Conservation (phyloP, 164 flowering plant genomes). For the Umbilicus rupestris region DNA sequence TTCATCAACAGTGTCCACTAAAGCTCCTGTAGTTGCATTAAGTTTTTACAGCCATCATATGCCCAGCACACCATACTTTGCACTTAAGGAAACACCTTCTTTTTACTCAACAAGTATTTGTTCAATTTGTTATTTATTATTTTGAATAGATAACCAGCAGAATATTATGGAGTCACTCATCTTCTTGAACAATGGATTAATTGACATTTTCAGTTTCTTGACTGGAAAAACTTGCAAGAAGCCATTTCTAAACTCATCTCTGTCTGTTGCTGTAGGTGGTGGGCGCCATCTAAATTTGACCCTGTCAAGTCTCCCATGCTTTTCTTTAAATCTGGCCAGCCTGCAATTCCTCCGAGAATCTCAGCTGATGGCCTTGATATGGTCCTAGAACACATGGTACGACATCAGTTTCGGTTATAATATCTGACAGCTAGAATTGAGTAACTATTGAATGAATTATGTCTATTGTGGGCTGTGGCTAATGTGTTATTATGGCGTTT, state of each 20-base stretch:
- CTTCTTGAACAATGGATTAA: background rate
- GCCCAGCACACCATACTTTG: background rate
- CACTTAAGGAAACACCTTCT: background rate
- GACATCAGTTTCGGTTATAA: background rate
- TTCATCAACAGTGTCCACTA: background rate
- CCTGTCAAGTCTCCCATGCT: slow-evolving; percentile 90
- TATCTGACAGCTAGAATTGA: background rate
- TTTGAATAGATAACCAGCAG: background rate
- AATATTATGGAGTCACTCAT: background rate
- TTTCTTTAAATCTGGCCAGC: slow-evolving; percentile 69
- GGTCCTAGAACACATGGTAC: slow-evolving; percentile 80
- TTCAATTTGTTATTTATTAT: background rate
- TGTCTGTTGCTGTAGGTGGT: slow-evolving; percentile 56
- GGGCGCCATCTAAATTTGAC: slow-evolving; percentile 96
- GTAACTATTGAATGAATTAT: background rate
- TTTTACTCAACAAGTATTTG: background rate
- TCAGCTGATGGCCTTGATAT: slow-evolving; percentile 74
- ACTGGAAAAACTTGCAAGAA: background rate
- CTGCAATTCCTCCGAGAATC: slow-evolving; percentile 58
- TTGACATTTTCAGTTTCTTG: background rate
- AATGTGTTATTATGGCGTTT: background rate
- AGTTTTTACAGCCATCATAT: background rate
- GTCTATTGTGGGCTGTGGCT: background rate
- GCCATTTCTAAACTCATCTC: background rate
- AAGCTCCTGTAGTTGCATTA: background rate